phyloP scores from a whole-genome alignment of 768 basidiomycete genomes.

The Candolleomyces aberdarensis region DNA sequence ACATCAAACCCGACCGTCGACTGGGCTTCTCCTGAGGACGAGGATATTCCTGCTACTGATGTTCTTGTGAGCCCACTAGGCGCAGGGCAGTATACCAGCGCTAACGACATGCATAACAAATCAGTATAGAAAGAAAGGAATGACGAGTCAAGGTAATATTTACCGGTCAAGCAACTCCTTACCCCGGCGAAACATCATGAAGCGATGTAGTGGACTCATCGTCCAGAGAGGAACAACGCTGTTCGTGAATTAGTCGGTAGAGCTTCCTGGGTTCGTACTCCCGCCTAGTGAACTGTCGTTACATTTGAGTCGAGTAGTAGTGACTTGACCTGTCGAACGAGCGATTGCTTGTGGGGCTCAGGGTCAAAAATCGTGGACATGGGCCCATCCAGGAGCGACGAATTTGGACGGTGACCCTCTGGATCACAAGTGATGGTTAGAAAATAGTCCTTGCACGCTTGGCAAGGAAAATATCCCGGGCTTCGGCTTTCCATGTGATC shows the following conservation, averaged over 20 bases:
- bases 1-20: background rate
- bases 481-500: background rate
- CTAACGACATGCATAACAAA: background rate
- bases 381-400: background rate
- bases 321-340: background rate
- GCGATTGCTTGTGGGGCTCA: background rate
- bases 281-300: background rate
- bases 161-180: background rate
- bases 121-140: background rate
- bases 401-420: background rate
- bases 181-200: background rate
- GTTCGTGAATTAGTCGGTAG: background rate
- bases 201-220: background rate
- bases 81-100: background rate
- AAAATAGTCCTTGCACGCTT: background rate
- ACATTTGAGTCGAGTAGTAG: background rate
- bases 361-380: background rate
- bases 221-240: background rate
- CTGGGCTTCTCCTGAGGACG: background rate
- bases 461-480: background rate
- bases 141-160: background rate
- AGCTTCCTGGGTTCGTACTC: background rate
- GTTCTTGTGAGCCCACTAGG: slow-evolving; percentile 7
- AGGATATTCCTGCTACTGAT: slow-evolving; percentile 7
- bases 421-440: background rate